Base-by-base conservation (phyloP, 805 yeast genomes). In the Kurtzmaniella cleridarum region DNA sequence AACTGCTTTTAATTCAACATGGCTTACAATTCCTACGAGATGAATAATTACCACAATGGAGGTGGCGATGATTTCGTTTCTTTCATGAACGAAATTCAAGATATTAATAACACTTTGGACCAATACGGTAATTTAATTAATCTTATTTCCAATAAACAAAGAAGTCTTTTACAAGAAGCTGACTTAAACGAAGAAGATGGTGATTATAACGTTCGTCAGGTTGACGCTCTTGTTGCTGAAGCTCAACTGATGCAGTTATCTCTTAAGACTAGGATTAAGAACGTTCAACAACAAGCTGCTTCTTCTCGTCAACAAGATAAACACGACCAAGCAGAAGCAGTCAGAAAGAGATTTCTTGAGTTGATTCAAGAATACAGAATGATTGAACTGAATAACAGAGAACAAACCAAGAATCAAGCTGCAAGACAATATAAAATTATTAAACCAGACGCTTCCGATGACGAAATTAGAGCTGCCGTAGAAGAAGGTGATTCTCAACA, bases 361-460 rank as follows among this genome's bases (percentile, higher is more conserved):
- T 75, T 84, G 42, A 91, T 93, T 57, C 93, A 88, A 62, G 88
- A 80, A 57, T 88, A 86, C 68, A 79, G 95, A 62, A 75, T 80
- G 53, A 78, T 86, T 47, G 98, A 93, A 64, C 88, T 87, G 45
- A 78, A 83, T 53, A 89, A 86, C 70, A 77, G 89, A 49, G 89
- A 84, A 59, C 79, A 83, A 53, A 87, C 86, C 60, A 81, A 84
- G 59, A 78, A 79, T 45, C 95, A 86, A 57, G 96, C 96, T 36
- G 90, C 83, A 54, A 81, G 96, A 62, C 98, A 91, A 73, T 90
- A 84, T 69, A 81, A 79, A 57, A 86, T 93, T 54, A 93, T 87
- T 46, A 84, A 81, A 54, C 95, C 95, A 7, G 84, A 81, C 44
- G 93, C 95, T 3, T 75, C 91, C 14, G 84, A 84, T 20, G 84